A percentile compares a stretch with the other conserved stretches of the same genome.
These are phyloP conservation scores for Prosopis cineraria DNA, from an alignment of 306 rosid genomes.

Conservation along the genomic window DNA sequence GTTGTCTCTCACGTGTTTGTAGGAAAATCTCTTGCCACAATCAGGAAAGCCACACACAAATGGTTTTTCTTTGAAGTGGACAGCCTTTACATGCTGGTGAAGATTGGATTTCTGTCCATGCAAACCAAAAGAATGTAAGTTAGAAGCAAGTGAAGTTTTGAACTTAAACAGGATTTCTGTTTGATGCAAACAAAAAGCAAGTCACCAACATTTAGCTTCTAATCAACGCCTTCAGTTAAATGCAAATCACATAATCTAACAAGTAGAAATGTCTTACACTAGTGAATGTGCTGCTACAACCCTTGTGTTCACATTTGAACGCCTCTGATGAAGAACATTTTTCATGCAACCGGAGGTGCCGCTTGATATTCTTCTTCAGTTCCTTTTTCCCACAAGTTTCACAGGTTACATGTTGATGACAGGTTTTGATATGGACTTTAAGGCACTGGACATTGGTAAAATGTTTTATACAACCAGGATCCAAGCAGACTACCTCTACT, in stretches of 20 bases:
- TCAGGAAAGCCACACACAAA: slow-evolving; percentile 55
- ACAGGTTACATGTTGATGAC: slow-evolving; percentile 52
- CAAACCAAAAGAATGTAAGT: neutral
- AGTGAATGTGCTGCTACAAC: slow-evolving; percentile 47
- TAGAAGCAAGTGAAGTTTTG: neutral
- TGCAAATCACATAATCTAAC: neutral
- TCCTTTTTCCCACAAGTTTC: slow-evolving; percentile 52
- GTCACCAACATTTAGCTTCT: neutral
- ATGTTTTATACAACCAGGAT: slow-evolving; percentile 55
- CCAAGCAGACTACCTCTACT: slow-evolving; percentile 52
- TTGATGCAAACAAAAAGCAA: neutral
- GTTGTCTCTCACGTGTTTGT: slow-evolving; percentile 68
- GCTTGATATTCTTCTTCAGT: slow-evolving; percentile 57
- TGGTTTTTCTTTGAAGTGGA: slow-evolving; percentile 50
- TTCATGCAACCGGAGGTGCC: slow-evolving; percentile 53
- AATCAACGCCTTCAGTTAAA: neutral
- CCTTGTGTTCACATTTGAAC: slow-evolving; percentile 46
- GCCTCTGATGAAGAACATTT: slow-evolving; percentile 12
- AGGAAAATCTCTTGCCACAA: slow-evolving; percentile 65
- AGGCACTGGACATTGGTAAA: slow-evolving; percentile 55
- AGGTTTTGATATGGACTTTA: slow-evolving; percentile 46
- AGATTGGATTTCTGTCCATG: slow-evolving; percentile 56
- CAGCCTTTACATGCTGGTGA: slow-evolving; percentile 52
- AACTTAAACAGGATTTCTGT: neutral
- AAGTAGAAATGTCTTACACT: slow-evolving; percentile 41